Evolutionary conservation across 1,284 basidiomycete species (phyloP), one percentile per base, ranked within the genome.

Genomic region (Tilletia caries): DNA sequence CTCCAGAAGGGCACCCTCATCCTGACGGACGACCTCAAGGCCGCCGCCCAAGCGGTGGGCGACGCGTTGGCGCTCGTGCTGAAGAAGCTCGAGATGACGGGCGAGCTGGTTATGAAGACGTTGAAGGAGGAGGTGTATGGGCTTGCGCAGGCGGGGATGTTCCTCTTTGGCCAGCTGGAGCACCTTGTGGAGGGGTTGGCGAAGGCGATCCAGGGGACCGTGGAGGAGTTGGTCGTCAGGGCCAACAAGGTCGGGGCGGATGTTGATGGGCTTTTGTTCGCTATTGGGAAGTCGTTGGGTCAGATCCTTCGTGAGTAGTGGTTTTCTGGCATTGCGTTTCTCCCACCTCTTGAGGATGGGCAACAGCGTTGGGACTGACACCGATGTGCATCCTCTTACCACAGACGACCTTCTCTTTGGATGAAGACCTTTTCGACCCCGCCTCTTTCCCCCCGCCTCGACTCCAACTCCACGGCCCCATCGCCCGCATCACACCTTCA

Each of bases 391-490:
- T n/a, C n/a, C n/a, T 44, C 48, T n/a, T 27, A 8, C 48, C 8
- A 50, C 54, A 60, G 54, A 60, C 54, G 54, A 60, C 54, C 54
- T 60, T 10, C 54, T 60, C 54, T 60, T 60, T 25, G 54, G 54
- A 18, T 60, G 54, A 60, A 27, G n/a, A 32, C 6, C 20, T 50
- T 8, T n/a, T 18, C 48, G 8, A 8, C 48, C 10, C 20, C 3
- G 23, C 10, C 1, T 15, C 37, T 41, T 41, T 15, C 37, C 8
- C 37, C 15, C 37, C 37, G 48, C 13, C 10, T n/a, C 48, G 12
- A 6, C 48, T 18, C 23, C 6, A 50, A 25, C 12, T 50, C 48
- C 20, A n/a, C n/a, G n/a, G n/a, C n/a, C n/a, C n/a, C n/a, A n/a
- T n/a, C n/a, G n/a, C 48, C 48, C 10, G 20, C 23, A 25, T n/a